Evolutionary conservation across 345 rosid genomes (phyloP), one percentile per base, ranked within the genome.

Genomic region (Citrus mangshanensis): DNA sequence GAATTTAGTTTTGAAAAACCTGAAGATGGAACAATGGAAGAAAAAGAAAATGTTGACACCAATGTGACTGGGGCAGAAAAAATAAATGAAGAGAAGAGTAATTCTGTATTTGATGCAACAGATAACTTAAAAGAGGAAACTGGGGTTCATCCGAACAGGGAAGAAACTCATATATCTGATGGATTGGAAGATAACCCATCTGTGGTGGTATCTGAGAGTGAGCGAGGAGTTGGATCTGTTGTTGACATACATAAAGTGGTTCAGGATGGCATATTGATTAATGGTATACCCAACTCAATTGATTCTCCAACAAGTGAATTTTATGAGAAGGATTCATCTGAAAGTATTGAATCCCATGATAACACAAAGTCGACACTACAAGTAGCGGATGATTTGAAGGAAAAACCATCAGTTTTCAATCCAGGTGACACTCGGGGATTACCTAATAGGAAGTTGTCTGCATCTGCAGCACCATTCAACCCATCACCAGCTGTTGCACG

Each of bases 381-480:
- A 70, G 87, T 68, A 68, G 76, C 78, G 4, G 91, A 88, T 82
- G 97, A 91, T 77, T 72, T 82, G 87, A 93, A 87, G 88, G 98
- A 88, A 73, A 90, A 88, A 84, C 77, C 85, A 64, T 65, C 81
- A 69, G 74, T 69, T 75, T 42, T 81, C 27, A 89, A 81, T 81
- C 82, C 86, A 27, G 87, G 85, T 73, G 93, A 88, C 61, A 72
- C 81, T 30, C 84, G 78, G 75, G 92, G 83, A 73, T 70, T 88
- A 72, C 87, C 90, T 61, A 89, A 86, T 82, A 92, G 86, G 84
- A 96, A 93, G 86, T 82, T 96, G 79, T 96, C 99, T 63, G 99
- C 99, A 66, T 96, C 98, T 40, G 99, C 99, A 70, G 94, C 91
- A 77, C 99, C 99, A 66, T 94, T 93, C 78, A 94, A 89, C 82